Evolutionary conservation across 805 yeast genomes (phyloP), one percentile per base, ranked within the genome.

Genomic region (Candida namnaoensis): DNA sequence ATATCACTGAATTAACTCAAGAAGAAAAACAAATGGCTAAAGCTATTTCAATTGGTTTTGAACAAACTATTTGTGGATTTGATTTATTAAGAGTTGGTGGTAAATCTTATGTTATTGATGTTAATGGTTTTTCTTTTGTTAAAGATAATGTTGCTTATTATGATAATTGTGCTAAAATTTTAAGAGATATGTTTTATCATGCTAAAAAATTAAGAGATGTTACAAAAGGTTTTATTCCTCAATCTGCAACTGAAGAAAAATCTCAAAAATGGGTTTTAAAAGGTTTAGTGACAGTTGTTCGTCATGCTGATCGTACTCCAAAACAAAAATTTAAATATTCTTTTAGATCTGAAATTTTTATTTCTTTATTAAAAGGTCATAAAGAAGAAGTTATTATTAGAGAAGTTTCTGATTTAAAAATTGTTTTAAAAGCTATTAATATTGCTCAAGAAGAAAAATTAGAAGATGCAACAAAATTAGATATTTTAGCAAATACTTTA

Each of bases 221-320:
- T 41, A 64, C 61, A 40, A 65, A 64, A 49, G 57, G 58, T 43
- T 58, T 53, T 37, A 47, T 66, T 8, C 66, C 67, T 23, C 53
- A 58, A 36, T 59, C 63, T 5, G 57, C 58, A 24, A 48, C 53
- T 8, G 65, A 66, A 50, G 66, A 69, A 44, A 61, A 66, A 51
- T 52, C 66, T 34, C 96, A 91, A 58, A 91, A 91, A 64, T 93
- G 99, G 99, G 87, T 86, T 6, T 82, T 93, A 62, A 93, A 93
- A 62, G 97, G 97, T 14, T 68, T 86, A 64, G 95, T 93, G 10
- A 74, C 84, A 14, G 95, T 91, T 27, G 82, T 93, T 41, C 78
- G 99, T 52, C 99, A 93, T 62, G 99, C 98, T 7, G 99, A 93
- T 60, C 77, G 99, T 59, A 93, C 99, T 0, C 99, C 99, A 13